Percentiles rank a stretch among this genome's conserved stretches.
Evolutionary conservation across 352 stramenopile species (phyloP).

Genomic region (Halophytophthora batemanensis): DNA sequence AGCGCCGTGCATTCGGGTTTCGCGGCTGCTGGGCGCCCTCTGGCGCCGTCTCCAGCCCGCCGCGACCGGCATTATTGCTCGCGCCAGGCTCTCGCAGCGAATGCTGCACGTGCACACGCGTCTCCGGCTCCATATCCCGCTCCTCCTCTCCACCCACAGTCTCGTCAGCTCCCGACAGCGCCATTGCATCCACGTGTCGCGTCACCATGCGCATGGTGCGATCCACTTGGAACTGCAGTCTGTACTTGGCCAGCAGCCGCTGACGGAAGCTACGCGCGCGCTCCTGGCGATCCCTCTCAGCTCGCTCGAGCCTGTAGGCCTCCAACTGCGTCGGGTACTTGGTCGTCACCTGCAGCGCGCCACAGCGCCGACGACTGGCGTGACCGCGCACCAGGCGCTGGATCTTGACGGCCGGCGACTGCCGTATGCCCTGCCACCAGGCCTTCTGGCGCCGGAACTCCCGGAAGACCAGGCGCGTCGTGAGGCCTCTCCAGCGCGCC

Average conservation of each 20-base stretch:
- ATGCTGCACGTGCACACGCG: constrained; percentile 14
- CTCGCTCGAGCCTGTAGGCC: constrained; percentile 36
- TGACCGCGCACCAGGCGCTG: constrained; percentile 61
- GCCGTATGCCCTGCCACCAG: constrained; percentile 53
- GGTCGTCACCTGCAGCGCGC: constrained; percentile 34
- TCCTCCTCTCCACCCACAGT: constrained; percentile 6
- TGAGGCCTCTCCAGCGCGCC: constrained; percentile 52
- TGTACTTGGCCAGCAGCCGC: constrained; percentile 59
- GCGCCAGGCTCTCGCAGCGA: constrained; percentile 11
- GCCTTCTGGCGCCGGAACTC: constrained; percentile 66
- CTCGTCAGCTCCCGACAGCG: constrained; percentile 4
- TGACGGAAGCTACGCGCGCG: constrained; percentile 34
- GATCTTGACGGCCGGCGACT: constrained; percentile 70
- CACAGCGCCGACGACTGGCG: constrained; percentile 28
- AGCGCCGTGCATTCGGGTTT: constrained; percentile 41
- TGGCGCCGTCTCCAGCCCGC: neutral
- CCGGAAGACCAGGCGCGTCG: constrained; percentile 55
- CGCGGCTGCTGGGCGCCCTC: constrained; percentile 2
- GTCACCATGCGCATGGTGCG: constrained; percentile 52
- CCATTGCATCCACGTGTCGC: constrained; percentile 16
- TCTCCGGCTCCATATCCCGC: constrained; percentile 10
- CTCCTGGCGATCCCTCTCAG: constrained; percentile 16
- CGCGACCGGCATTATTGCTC: neutral
- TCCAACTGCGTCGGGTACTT: constrained; percentile 43
- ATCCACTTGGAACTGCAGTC: constrained; percentile 43